Evolutionary conservation across 768 basidiomycete genomes (phyloP).

Genomic region (Trametes sanguinea): DNA sequence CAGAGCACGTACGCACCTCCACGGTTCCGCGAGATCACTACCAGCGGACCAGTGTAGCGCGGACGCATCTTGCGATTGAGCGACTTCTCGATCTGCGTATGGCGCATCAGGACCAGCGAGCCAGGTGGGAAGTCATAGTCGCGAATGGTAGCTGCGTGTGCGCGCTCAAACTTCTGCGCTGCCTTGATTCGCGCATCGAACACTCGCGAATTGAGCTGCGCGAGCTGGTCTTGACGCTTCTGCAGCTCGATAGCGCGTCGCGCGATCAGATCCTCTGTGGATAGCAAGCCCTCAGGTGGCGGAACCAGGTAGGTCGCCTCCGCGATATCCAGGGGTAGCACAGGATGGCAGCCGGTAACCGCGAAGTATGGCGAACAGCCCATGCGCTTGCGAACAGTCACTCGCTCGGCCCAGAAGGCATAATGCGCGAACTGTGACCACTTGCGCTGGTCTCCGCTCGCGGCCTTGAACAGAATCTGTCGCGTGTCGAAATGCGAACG

Average conservation of each 20-base stretch:
- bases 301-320: slow-evolving; percentile 23
- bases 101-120: no score
- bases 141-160: no score
- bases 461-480: no score
- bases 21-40: no score
- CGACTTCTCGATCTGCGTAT: no score
- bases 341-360: slow-evolving; percentile 21
- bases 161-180: background rate
- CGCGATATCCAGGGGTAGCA: slow-evolving; percentile 26
- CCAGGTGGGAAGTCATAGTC: no score
- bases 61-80: no score
- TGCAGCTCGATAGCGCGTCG: slow-evolving; percentile 5
- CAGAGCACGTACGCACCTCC: no score
- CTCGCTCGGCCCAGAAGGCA: slow-evolving; percentile 41
- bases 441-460: no score
- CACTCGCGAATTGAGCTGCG: background rate
- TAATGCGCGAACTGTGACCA: no score
- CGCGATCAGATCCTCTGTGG: slow-evolving; percentile 7
- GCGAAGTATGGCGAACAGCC: slow-evolving; percentile 36
- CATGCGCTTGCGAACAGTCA: slow-evolving; percentile 32
- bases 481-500: no score
- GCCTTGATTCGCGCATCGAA: slow-evolving; percentile 2
- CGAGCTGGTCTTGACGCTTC: background rate
- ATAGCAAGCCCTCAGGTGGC: slow-evolving; percentile 13
- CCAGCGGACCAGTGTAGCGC: no score